Conservation (phyloP, 202 grass and related monocot species). For the Schoenoplectus tabernaemontani region DNA sequence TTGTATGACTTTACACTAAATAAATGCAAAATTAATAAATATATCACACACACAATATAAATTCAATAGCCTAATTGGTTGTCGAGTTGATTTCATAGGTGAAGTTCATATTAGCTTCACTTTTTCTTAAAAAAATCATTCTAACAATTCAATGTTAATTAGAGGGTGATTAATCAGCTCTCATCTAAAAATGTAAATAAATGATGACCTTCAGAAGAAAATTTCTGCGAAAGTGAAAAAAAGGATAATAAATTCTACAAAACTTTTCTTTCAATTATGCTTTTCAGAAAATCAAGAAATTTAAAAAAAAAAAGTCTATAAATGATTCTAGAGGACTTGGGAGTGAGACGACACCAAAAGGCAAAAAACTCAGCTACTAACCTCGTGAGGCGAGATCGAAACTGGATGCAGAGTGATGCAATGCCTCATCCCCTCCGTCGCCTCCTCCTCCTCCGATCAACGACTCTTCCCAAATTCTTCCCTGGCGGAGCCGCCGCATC, state of each 20-base stretch:
- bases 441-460: background rate
- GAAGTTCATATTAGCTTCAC: background rate
- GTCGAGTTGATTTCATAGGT: no score
- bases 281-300: background rate
- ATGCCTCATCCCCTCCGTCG: background rate
- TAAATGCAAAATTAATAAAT: no score
- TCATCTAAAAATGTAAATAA: no score
- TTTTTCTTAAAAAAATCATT: background rate
- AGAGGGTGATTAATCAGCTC: no score
- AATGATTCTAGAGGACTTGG: background rate
- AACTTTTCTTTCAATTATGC: no score
- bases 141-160: no score
- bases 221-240: no score
- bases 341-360: background rate
- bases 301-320: background rate
- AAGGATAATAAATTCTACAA: no score
- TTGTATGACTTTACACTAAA: no score
- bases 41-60: background rate
- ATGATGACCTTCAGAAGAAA: no score
- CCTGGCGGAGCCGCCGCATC: background rate
- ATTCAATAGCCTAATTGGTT: background rate
- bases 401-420: background rate
- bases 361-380: background rate
- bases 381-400: background rate
- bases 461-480: background rate